Evolutionary conservation across 495 filamentous ascomycete genomes (phyloP), one percentile per base, ranked within the genome.

Genomic region (Lichenothelia convexa): DNA sequence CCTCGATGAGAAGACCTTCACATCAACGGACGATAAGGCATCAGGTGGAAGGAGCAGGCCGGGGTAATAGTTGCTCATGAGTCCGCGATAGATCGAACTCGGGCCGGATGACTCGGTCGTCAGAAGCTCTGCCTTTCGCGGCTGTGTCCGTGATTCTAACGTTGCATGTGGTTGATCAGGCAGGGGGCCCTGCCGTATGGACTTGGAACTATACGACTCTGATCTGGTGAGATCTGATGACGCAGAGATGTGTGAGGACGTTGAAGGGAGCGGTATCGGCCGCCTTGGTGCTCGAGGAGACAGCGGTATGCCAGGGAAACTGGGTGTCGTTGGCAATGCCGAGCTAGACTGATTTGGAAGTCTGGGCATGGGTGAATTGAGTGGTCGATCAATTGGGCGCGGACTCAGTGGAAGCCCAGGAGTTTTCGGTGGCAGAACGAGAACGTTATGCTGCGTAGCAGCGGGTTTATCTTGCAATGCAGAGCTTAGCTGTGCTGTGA

Each of bases 361-460:
- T 39, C 77, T 63, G 18, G 79, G 77, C 38, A 78, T 58, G 11
- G 81, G 80, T 18, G 83, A 83, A 35, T 68, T 73, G 34, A 80
- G 45, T 8, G 75, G 75, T 33, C 70, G 64, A 47, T 83, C 70
- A 45, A 73, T 73, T n/a, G 89, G 89, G 35, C 87, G 68, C 18
- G 89, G 89, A 49, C 91, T 95, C 20, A 78, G 57, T 1, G 89
- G 89, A 32, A 97, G 60, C 18, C 89, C 89, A 16, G 87, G 83
- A 40, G 81, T 93, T 60, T 85, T 65, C 21, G 85, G 61, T 23
- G 73, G 61, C 19, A 73, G 59, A 18, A 61, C 51, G n/a, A n/a
- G n/a, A 21, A 67, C 51, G 13, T 55, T 51, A 44, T 50, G 55
- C 35, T 29, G 24, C 15, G 24, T 11, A 13, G 9, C 9, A 9